Conservation (phyloP, 1,139 yeast species). For the Scheffersomyces lignicola region DNA sequence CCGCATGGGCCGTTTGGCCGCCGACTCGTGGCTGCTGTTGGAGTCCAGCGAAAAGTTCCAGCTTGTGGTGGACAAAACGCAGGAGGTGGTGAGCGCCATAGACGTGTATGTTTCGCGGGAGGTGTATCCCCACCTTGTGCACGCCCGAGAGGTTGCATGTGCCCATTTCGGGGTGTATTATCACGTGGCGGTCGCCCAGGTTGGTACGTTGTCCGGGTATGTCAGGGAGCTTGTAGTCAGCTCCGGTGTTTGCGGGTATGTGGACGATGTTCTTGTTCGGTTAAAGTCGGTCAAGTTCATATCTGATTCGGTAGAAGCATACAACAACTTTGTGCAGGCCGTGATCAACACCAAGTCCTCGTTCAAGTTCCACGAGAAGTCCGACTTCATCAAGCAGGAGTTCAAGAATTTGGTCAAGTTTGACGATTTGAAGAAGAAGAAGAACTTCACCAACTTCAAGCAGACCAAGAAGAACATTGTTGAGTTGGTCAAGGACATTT, state of each 20-base stretch:
- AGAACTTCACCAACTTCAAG: slow-evolving; percentile 8
- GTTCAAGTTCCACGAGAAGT: slow-evolving; percentile 17
- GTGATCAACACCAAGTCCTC: slow-evolving; percentile 11
- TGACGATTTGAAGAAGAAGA: slow-evolving; percentile 8
- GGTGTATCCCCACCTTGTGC: background rate
- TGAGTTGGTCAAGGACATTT: slow-evolving; percentile 23
- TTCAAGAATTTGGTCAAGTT: slow-evolving; percentile 27
- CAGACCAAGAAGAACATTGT: slow-evolving; percentile 14
- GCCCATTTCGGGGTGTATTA: background rate
- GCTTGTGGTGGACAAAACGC: slow-evolving; percentile 5
- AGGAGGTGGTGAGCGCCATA: slow-evolving; percentile 5
- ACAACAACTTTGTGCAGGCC: slow-evolving; percentile 6
- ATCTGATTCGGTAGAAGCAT: slow-evolving; percentile 2
- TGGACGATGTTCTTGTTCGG: background rate
- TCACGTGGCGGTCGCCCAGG: background rate
- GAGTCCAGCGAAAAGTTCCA: slow-evolving; percentile 6
- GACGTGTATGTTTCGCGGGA: background rate
- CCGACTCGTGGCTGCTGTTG: too few relatives aligned
- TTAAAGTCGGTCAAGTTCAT: slow-evolving; percentile 5
- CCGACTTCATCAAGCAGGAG: slow-evolving; percentile 28
- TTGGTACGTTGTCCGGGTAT: background rate
- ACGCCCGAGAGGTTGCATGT: background rate
- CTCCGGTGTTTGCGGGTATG: background rate
- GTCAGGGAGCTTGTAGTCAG: background rate
- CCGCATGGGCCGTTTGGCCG: slow-evolving; percentile 6